Conservation (phyloP, 2,329 filamentous ascomycete species). For the Trichoderma endophyticum region DNA sequence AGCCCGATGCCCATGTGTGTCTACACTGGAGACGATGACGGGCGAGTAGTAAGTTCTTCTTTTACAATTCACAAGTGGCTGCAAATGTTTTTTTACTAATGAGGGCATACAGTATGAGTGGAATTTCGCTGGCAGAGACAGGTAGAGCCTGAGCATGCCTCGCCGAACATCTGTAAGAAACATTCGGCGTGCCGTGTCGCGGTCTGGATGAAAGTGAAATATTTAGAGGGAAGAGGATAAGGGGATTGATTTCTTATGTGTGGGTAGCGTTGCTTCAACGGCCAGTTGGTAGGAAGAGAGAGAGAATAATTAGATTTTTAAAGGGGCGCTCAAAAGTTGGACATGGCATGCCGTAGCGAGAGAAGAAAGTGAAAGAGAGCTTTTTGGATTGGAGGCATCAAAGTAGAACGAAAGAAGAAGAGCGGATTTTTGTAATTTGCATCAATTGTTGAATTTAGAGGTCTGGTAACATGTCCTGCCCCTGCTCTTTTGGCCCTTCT, state of each 20-base stretch:
- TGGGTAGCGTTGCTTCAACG: neutral
- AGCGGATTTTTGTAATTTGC: neutral
- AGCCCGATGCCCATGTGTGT: constrained; percentile 77
- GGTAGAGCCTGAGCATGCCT: constrained; percentile 42
- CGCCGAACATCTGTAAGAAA: constrained; percentile 15
- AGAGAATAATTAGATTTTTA: constrained; percentile 1
- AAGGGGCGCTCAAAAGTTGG: constrained; percentile 16
- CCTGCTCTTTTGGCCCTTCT: neutral
- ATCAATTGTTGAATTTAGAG: constrained; percentile 2
- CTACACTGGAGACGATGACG: constrained; percentile 93
- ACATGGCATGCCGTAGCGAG: constrained; percentile 3
- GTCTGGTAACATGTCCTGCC: neutral
- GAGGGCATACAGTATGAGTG: constrained; percentile 54
- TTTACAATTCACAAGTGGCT: neutral
- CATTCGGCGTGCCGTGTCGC: constrained; percentile 1
- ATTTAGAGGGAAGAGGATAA: neutral
- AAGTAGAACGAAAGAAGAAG: neutral
- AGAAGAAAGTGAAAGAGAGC: neutral
- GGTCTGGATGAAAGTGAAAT: neutral
- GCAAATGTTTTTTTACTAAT: constrained; percentile 10
- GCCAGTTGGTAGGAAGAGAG: neutral
- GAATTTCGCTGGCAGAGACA: constrained; percentile 57
- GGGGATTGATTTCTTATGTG: neutral
- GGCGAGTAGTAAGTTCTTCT: constrained; percentile 65
- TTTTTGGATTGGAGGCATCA: neutral